Conservation (phyloP, 331 rosid species). For the Malus hybrid region DNA sequence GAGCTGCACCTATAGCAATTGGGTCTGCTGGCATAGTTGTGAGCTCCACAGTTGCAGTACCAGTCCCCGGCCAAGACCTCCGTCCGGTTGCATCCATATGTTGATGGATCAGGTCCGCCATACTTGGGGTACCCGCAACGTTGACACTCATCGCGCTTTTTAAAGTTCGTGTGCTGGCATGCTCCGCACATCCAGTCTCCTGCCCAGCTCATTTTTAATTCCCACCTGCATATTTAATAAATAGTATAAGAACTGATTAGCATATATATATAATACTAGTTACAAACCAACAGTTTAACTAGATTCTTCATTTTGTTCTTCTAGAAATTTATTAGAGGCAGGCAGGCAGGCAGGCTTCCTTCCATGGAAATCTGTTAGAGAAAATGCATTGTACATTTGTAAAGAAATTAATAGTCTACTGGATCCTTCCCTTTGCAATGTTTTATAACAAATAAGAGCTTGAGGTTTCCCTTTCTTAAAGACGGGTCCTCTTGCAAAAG, state of each 20-base stretch:
- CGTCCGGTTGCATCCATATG: conserved; percentile 58
- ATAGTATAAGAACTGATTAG: background rate
- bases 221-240: background rate
- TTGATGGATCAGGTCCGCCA: conserved; percentile 94
- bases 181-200: conserved; percentile 98
- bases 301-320: background rate
- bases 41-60: conserved; percentile 90
- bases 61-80: conserved; percentile 93
- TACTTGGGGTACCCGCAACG: conserved; percentile 77
- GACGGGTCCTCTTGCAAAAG: background rate
- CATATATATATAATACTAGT: background rate
- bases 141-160: conserved; percentile 84
- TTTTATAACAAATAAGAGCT: background rate
- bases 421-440: background rate
- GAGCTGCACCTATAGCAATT: conserved; percentile 71
- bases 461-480: background rate
- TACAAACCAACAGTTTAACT: background rate
- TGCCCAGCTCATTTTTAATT: conserved; percentile 68
- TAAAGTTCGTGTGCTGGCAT: conserved; percentile 87
- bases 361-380: background rate
- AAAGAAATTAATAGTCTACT: background rate
- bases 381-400: background rate
- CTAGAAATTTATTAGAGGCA: background rate
- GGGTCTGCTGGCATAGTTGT: conserved; percentile 90
- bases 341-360: background rate